Evolutionary conservation across 345 rosid species (phyloP).

Genomic region (Litchi chinensis): DNA sequence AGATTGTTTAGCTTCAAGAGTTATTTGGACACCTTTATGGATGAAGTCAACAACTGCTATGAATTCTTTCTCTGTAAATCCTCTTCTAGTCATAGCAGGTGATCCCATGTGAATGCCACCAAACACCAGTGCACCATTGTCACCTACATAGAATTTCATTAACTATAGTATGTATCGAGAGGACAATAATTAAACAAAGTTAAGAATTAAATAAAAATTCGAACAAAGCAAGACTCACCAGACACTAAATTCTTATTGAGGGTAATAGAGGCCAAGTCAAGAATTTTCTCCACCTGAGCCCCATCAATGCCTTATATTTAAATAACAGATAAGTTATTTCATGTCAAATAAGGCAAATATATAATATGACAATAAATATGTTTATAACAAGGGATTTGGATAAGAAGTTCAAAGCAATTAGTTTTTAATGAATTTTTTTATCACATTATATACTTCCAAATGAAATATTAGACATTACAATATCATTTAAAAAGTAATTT

Average conservation of each 20-base stretch:
- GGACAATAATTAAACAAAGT: background rate
- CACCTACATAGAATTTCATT: conserved; percentile 45
- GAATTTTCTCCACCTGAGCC: conserved; percentile 89
- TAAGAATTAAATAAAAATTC: background rate
- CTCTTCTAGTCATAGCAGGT: conserved; percentile 95
- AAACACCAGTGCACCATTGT: conserved; percentile 83
- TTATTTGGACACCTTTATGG: conserved; percentile 78
- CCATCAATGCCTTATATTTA: conserved; percentile 88
- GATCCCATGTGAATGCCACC: conserved; percentile 94
- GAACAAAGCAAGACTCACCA: conserved; percentile 41
- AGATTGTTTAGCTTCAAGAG: conserved; percentile 58
- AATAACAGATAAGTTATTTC: background rate
- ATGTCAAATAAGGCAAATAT: no score
- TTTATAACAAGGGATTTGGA: background rate
- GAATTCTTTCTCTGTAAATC: conserved; percentile 76
- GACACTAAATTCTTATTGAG: conserved; percentile 95
- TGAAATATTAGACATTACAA: background rate
- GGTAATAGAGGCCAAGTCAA: conserved; percentile 90
- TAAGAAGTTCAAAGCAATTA: no score
- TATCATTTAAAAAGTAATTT: background rate
- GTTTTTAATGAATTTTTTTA: background rate
- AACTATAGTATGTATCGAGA: background rate
- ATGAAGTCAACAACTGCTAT: conserved; percentile 65
- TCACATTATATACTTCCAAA: background rate
- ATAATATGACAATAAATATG: background rate